phyloP scores from a whole-genome alignment of 768 basidiomycete genomes.

The Leccinum pellstonianum region DNA sequence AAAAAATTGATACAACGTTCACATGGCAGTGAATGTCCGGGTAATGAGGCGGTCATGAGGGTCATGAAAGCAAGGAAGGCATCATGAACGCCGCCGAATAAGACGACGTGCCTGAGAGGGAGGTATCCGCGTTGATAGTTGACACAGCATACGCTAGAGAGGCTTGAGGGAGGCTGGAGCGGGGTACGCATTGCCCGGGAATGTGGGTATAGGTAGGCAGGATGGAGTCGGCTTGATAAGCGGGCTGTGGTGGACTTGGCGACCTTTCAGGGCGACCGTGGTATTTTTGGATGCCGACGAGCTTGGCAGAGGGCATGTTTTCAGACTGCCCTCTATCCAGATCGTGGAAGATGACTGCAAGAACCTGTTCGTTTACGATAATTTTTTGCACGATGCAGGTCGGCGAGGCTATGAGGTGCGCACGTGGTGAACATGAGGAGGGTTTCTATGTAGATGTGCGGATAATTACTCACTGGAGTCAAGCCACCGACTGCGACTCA shows the following conservation, averaged over 20 bases:
- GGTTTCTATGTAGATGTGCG: conserved; percentile 6
- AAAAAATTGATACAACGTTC: conserved; percentile 24
- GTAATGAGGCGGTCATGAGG: conserved; percentile 24
- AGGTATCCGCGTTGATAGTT: conserved; percentile 33
- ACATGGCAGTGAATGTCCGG: conserved; percentile 19
- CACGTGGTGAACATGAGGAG: conserved; percentile 33
- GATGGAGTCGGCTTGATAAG: conserved; percentile 31
- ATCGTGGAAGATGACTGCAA: conserved; percentile 67
- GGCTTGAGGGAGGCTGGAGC: conserved; percentile 35
- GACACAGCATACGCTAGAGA: conserved; percentile 45
- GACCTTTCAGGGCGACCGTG: conserved; percentile 30
- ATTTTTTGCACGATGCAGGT: conserved; percentile 71
- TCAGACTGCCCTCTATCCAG: conserved; percentile 56
- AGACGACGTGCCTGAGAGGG: conserved; percentile 21
- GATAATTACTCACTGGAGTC: conserved; percentile 53
- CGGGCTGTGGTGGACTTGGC: conserved; percentile 25
- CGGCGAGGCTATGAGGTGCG: conserved; percentile 40
- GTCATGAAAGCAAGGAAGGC: conserved; percentile 35
- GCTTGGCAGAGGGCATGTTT: conserved; percentile 57
- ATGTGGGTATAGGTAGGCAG: conserved; percentile 33
- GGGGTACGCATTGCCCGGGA: conserved; percentile 37
- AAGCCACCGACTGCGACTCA: conserved; percentile 69
- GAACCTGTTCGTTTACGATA: conserved; percentile 58
- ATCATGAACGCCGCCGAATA: conserved; percentile 33
- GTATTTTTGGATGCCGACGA: conserved; percentile 51